Conservation (phyloP, 768 basidiomycete species). For the Pleurotus platypus region DNA sequence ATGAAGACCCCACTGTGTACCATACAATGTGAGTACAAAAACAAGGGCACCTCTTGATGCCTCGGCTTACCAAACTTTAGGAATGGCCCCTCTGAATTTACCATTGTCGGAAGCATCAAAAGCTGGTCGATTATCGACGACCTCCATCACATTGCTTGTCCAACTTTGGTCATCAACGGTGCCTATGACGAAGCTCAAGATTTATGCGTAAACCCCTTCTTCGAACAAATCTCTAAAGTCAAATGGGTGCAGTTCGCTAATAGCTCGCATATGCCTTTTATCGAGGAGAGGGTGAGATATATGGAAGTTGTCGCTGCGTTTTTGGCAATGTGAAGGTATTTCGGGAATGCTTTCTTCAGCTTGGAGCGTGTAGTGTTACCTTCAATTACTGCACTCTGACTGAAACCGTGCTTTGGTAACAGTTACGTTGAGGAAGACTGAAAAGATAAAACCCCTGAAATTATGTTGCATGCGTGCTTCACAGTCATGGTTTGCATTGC, state of each 20-base stretch:
- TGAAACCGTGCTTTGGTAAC: too few relatives aligned
- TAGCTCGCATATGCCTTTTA: slow-evolving; percentile 39
- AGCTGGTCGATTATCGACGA: slow-evolving; percentile 43
- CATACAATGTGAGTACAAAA: slow-evolving; percentile 36
- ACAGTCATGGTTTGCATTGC: too few relatives aligned
- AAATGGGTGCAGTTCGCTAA: slow-evolving; percentile 43
- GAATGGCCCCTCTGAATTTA: slow-evolving; percentile 37
- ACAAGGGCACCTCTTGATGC: neutral
- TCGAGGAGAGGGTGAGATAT: slow-evolving; percentile 37
- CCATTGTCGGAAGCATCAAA: slow-evolving; percentile 35
- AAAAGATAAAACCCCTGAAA: too few relatives aligned
- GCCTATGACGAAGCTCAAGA: slow-evolving; percentile 38
- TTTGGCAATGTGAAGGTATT: slow-evolving; percentile 9
- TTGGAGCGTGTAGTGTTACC: too few relatives aligned
- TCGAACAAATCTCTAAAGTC: slow-evolving; percentile 33
- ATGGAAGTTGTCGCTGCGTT: slow-evolving; percentile 29
- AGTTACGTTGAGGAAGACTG: too few relatives aligned
- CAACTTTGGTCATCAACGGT: slow-evolving; percentile 40
- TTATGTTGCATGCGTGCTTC: too few relatives aligned
- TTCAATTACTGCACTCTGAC: too few relatives aligned
- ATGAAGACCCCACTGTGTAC: slow-evolving; percentile 45
- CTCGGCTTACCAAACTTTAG: slow-evolving; percentile 15
- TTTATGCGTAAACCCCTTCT: slow-evolving; percentile 30
- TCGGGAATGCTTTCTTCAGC: too few relatives aligned
- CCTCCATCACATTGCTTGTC: slow-evolving; percentile 34